Percentiles rank a stretch among this genome's conserved stretches.
phyloP scores from a whole-genome alignment of 306 rosid species.

The Vicia faba region DNA sequence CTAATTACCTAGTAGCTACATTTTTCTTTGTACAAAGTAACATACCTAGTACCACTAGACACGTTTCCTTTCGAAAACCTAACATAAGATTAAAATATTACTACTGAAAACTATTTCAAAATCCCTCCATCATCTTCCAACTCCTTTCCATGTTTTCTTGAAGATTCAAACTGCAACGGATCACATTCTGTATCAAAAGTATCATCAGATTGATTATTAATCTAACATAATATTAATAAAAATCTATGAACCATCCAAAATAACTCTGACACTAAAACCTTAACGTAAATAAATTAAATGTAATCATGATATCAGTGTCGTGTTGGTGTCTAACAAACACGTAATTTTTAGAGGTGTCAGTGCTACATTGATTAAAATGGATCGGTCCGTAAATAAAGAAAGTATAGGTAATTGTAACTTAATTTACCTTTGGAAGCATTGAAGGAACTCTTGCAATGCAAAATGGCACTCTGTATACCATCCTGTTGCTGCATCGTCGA shows the following conservation, averaged over 20 bases:
- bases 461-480: conserved; percentile 87
- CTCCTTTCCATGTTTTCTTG: conserved; percentile 40
- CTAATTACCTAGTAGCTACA: neutral
- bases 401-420: too few relatives aligned
- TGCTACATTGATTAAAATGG: too few relatives aligned
- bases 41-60: neutral
- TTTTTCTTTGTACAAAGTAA: conserved; percentile 31
- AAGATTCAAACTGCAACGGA: conserved; percentile 39
- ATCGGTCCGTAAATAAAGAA: too few relatives aligned
- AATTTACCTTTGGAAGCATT: conserved; percentile 67
- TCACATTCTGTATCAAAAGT: conserved; percentile 52
- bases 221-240: neutral
- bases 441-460: conserved; percentile 88
- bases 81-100: neutral
- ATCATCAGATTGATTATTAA: neutral
- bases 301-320: too few relatives aligned
- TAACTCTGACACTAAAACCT: too few relatives aligned
- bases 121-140: conserved; percentile 19
- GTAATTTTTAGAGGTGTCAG: too few relatives aligned
- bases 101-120: neutral
- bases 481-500: conserved; percentile 86
- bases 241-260: neutral
- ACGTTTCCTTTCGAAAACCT: neutral
- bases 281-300: too few relatives aligned
- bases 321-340: too few relatives aligned